Evolutionary conservation across 2,329 filamentous ascomycete genomes (phyloP).

Genomic region (Sclerotiophoma versabilis): DNA sequence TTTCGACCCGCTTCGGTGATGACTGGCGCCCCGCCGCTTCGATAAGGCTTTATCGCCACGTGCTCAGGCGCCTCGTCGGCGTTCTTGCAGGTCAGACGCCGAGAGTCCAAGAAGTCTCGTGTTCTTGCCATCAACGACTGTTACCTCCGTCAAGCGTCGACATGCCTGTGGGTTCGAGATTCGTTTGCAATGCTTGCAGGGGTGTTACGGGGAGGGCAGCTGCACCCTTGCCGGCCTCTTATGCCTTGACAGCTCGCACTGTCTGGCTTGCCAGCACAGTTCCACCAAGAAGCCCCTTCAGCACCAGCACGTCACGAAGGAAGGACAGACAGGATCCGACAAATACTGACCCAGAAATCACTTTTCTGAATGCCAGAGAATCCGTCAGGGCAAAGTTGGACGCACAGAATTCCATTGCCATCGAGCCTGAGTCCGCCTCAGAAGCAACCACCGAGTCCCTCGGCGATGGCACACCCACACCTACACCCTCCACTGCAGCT

Average conservation of each 20-base stretch:
- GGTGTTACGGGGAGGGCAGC: slow-evolving; percentile 13
- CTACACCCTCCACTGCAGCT: slow-evolving; percentile 12
- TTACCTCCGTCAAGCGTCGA: slow-evolving; percentile 27
- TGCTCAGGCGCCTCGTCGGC: slow-evolving; percentile 27
- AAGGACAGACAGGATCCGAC: slow-evolving; percentile 23
- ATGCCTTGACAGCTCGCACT: slow-evolving; percentile 16
- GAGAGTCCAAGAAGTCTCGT: slow-evolving; percentile 17
- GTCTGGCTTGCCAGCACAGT: slow-evolving; percentile 5
- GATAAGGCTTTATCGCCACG: slow-evolving; percentile 40
- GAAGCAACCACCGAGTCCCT: slow-evolving; percentile 8
- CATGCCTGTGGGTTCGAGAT: slow-evolving; percentile 29
- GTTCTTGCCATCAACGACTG: slow-evolving; percentile 3
- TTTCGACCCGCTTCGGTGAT: slow-evolving; percentile 21
- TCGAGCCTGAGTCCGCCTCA: neutral
- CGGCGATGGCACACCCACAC: slow-evolving; percentile 2
- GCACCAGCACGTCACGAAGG: slow-evolving; percentile 22
- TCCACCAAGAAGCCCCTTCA: slow-evolving; percentile 29
- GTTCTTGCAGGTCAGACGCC: slow-evolving; percentile 10
- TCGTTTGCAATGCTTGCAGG: slow-evolving; percentile 37
- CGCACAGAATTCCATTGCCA: neutral
- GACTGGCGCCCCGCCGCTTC: slow-evolving; percentile 16
- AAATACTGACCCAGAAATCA: slow-evolving; percentile 22
- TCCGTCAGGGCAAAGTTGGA: neutral
- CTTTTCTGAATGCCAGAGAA: slow-evolving; percentile 16
- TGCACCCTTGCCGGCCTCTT: neutral